phyloP scores from a whole-genome alignment of 2,329 filamentous ascomycete genomes.

The Aspergillus latus region DNA sequence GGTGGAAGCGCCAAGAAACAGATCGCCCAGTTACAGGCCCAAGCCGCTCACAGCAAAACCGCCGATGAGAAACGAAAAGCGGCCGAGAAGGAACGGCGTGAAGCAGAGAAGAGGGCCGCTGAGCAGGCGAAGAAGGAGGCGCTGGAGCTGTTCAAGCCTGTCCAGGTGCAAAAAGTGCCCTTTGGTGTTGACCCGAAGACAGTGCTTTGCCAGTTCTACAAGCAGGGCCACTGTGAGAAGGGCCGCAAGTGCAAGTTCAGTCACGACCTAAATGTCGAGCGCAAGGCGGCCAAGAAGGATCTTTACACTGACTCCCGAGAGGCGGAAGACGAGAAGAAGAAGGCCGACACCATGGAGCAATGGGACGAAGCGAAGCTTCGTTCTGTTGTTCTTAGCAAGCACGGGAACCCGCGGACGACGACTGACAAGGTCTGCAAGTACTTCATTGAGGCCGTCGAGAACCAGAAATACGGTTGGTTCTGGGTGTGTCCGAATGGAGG shows the following conservation, averaged over 20 bases:
- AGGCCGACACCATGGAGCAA: slow-evolving; percentile 87
- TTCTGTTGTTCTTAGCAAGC: slow-evolving; percentile 89
- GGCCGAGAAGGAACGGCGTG: slow-evolving; percentile 63
- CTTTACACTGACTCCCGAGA: slow-evolving; percentile 82
- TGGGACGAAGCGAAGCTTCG: slow-evolving; percentile 98
- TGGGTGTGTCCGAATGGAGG: slow-evolving; percentile 96
- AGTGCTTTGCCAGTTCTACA: slow-evolving; percentile 92
- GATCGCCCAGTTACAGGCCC: slow-evolving; percentile 78
- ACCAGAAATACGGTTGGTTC: slow-evolving; percentile 99
- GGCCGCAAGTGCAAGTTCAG: slow-evolving; percentile 97
- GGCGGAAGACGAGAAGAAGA: slow-evolving; percentile 69
- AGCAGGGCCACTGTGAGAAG: slow-evolving; percentile 97
- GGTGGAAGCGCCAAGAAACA: slow-evolving; percentile 84
- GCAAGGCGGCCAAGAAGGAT: slow-evolving; percentile 89
- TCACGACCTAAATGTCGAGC: slow-evolving; percentile 83
- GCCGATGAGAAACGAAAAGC: slow-evolving; percentile 83
- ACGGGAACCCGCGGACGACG: slow-evolving; percentile 91
- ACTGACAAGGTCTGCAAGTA: slow-evolving; percentile 99
- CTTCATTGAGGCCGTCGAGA: slow-evolving; percentile 96
- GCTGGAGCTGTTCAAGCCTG: slow-evolving; percentile 81
- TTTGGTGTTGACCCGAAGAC: slow-evolving; percentile 99
- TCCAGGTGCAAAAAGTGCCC: slow-evolving; percentile 95
- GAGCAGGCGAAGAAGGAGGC: slow-evolving; percentile 80
- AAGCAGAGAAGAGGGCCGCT: slow-evolving; percentile 87
- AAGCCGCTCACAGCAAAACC: slow-evolving; percentile 71